phyloP scores from a whole-genome alignment of 352 stramenopile species.

The Globisporangium canariense region DNA sequence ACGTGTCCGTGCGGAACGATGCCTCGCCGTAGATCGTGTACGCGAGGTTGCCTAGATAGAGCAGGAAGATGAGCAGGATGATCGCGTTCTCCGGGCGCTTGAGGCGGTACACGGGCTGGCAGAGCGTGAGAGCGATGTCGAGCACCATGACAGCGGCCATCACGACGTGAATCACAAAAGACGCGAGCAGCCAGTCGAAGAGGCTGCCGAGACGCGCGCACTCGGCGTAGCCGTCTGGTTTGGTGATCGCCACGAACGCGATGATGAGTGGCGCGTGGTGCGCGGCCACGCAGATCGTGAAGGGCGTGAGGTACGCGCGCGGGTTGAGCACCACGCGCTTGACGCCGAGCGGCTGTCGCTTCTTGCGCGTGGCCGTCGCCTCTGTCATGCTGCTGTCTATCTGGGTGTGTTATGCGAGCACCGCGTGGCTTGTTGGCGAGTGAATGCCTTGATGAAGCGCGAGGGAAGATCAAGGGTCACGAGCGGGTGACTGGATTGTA shows the following conservation, averaged over 20 bases:
- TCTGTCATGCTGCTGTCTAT: not conserved
- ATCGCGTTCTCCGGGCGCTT: constrained; percentile 46
- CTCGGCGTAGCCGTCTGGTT: constrained; percentile 30
- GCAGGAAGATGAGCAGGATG: constrained; percentile 55
- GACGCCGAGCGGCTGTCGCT: constrained; percentile 17
- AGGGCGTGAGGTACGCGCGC: constrained; percentile 65
- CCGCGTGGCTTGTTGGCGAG: not conserved
- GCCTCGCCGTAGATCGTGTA: constrained; percentile 62
- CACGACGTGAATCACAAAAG: constrained; percentile 52
- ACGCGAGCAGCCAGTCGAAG: constrained; percentile 50
- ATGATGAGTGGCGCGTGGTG: constrained; percentile 72
- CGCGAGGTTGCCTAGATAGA: constrained; percentile 49
- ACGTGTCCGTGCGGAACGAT: constrained; percentile 47
- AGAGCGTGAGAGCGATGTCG: constrained; percentile 43
- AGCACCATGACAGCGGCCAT: constrained; percentile 36
- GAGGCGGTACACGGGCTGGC: constrained; percentile 53
- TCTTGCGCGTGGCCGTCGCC: not conserved
- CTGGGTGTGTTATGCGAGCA: not conserved
- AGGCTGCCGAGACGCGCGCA: constrained; percentile 49
- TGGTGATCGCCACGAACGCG: constrained; percentile 39
- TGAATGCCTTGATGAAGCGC: not conserved
- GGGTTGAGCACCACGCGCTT: constrained; percentile 79
- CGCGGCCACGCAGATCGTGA: constrained; percentile 46
- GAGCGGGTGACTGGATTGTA: not conserved
- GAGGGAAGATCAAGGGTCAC: not conserved